Conservation (phyloP, 1,139 yeast species). For the Debaryomyces singareniensis region DNA sequence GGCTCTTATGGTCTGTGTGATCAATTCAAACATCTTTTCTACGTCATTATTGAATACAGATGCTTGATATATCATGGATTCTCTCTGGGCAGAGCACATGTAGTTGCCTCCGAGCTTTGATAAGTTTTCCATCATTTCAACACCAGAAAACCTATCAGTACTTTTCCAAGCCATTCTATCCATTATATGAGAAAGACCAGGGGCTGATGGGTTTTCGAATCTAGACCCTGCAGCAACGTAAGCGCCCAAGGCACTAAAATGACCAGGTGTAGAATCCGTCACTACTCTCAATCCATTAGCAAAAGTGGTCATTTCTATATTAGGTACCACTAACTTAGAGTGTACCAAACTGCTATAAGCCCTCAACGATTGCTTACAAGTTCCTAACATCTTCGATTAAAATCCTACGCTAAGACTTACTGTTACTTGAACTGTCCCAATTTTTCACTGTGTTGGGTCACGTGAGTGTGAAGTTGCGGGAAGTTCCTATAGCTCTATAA, state of each 20-base stretch:
- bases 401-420: too few species aligned
- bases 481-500: constrained; percentile 20
- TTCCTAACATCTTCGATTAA: constrained; percentile 1
- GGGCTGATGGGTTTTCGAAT: constrained; percentile 50
- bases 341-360: constrained; percentile 4
- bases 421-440: too few species aligned
- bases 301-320: constrained; percentile 45
- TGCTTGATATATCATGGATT: constrained; percentile 88
- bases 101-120: constrained; percentile 89
- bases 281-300: constrained; percentile 78
- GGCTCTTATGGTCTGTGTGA: constrained; percentile 72
- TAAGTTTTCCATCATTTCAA: constrained; percentile 68
- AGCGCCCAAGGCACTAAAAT: constrained; percentile 85
- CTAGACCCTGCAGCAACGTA: constrained; percentile 90
- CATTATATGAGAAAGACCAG: constrained; percentile 76
- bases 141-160: constrained; percentile 55
- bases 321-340: constrained; percentile 13
- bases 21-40: constrained; percentile 71
- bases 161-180: constrained; percentile 88
- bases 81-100: constrained; percentile 91
- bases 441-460: too few species aligned
- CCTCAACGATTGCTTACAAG: constrained; percentile 1
- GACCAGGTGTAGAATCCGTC: constrained; percentile 83
- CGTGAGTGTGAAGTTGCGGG: neutral
- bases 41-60: constrained; percentile 85